phyloP scores from a whole-genome alignment of 2,329 filamentous ascomycete species.

The Pseudogymnoascus sp. region DNA sequence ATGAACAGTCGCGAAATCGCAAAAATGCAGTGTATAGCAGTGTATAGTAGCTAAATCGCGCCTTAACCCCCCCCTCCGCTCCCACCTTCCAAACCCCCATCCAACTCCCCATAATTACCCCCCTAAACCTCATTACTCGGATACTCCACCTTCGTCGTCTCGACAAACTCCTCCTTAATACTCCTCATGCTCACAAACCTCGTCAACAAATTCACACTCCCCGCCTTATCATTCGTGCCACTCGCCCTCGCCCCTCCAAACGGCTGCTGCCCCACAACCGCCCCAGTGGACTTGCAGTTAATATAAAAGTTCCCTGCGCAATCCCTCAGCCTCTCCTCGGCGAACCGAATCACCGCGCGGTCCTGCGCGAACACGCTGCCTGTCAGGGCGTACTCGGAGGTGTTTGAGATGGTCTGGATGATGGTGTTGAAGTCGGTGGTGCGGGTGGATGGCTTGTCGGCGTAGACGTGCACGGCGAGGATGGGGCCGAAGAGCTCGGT shows the following conservation, averaged over 20 bases:
- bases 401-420: slow-evolving; percentile 60
- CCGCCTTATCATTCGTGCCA: slow-evolving; percentile 68
- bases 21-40: too few species aligned
- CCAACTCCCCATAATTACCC: background rate
- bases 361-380: slow-evolving; percentile 69
- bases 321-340: slow-evolving; percentile 65
- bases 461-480: slow-evolving; percentile 68
- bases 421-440: slow-evolving; percentile 49
- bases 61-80: background rate
- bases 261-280: slow-evolving; percentile 65
- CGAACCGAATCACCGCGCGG: slow-evolving; percentile 55
- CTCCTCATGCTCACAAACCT: slow-evolving; percentile 61
- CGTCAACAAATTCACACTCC: slow-evolving; percentile 54
- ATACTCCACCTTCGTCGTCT: slow-evolving; percentile 57
- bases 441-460: slow-evolving; percentile 48
- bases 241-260: slow-evolving; percentile 62
- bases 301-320: slow-evolving; percentile 79
- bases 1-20: too few species aligned
- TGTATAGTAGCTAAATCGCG: too few species aligned
- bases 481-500: slow-evolving; percentile 80
- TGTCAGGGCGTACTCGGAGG: slow-evolving; percentile 71
- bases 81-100: background rate
- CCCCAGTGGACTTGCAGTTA: slow-evolving; percentile 74
- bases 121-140: slow-evolving; percentile 56
- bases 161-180: slow-evolving; percentile 68